Percentiles rank a stretch among this genome's conserved stretches.
phyloP scores from a whole-genome alignment of 768 basidiomycete genomes.

The Cystobasidium tubakii region DNA sequence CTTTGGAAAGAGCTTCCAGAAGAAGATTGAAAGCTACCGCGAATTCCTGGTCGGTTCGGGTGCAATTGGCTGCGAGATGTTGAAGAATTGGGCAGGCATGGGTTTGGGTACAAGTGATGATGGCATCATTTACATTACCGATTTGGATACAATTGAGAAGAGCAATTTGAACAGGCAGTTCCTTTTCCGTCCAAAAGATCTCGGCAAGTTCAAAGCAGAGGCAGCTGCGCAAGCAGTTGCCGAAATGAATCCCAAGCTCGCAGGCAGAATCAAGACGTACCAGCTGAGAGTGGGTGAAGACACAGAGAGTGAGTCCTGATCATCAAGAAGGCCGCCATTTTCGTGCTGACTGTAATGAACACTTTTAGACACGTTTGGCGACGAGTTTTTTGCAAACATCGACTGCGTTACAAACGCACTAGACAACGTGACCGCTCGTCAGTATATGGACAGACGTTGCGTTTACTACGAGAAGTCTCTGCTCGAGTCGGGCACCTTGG shows the following conservation, averaged over 20 bases:
- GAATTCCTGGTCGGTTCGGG: slow-evolving; percentile 99
- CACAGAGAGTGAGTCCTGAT: slow-evolving; percentile 69
- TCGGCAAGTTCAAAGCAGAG: slow-evolving; percentile 95
- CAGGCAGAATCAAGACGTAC: slow-evolving; percentile 74
- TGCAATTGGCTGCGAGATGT: slow-evolving; percentile 98
- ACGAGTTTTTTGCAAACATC: slow-evolving; percentile 75
- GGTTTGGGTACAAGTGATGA: slow-evolving; percentile 71
- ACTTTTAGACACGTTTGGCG: slow-evolving; percentile 82
- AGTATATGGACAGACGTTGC: slow-evolving; percentile 98
- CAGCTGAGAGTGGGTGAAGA: slow-evolving; percentile 89
- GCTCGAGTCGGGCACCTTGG: slow-evolving; percentile 93
- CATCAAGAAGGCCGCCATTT: no score
- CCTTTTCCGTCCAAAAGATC: slow-evolving; percentile 89
- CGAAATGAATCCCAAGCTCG: slow-evolving; percentile 90
- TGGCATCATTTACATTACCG: slow-evolving; percentile 84
- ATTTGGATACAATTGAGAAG: slow-evolving; percentile 98
- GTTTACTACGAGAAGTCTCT: slow-evolving; percentile 93
- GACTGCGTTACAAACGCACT: slow-evolving; percentile 96
- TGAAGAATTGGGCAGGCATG: slow-evolving; percentile 99
- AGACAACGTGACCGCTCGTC: slow-evolving; percentile 90
- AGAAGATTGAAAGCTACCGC: slow-evolving; percentile 77
- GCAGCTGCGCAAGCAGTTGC: slow-evolving; percentile 82
- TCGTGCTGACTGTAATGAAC: no score
- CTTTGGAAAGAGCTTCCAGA: slow-evolving; percentile 86
- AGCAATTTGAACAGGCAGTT: slow-evolving; percentile 97